Evolutionary conservation across 2,329 filamentous ascomycete species (phyloP).

Genomic region (Cladosporium sp.): DNA sequence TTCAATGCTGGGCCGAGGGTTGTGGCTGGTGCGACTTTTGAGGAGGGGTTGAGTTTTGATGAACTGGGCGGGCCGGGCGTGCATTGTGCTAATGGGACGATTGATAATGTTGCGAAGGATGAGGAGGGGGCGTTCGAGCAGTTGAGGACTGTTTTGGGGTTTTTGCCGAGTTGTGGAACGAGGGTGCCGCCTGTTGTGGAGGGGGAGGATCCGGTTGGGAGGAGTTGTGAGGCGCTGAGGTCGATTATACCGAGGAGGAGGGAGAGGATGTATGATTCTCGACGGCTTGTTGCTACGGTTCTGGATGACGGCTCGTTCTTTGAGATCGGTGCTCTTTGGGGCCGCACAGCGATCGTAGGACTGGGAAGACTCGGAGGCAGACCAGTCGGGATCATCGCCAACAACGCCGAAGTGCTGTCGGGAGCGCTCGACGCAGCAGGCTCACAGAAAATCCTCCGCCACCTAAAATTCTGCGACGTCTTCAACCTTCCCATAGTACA

Average conservation of each 20-base stretch:
- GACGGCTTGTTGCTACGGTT: conserved; percentile 53
- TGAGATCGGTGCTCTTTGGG: conserved; percentile 61
- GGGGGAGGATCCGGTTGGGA: conserved; percentile 46
- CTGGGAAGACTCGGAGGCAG: conserved; percentile 54
- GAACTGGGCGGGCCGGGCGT: conserved; percentile 58
- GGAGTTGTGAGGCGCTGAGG: conserved; percentile 47
- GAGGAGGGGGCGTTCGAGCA: conserved; percentile 61
- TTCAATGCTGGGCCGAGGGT: conserved; percentile 63
- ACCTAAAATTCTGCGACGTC: conserved; percentile 60
- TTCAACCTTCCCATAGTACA: conserved; percentile 62
- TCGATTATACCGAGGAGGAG: conserved; percentile 54
- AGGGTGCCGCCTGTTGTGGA: conserved; percentile 46
- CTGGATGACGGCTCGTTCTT: conserved; percentile 56
- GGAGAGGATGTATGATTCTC: conserved; percentile 57
- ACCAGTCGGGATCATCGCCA: conserved; percentile 55
- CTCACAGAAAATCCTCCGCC: conserved; percentile 55
- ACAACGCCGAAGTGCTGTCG: conserved; percentile 58
- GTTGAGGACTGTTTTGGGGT: conserved; percentile 52
- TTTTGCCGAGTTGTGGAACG: conserved; percentile 54
- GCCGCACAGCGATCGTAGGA: conserved; percentile 56
- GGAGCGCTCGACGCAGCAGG: conserved; percentile 55
- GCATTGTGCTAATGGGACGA: conserved; percentile 62
- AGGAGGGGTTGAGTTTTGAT: conserved; percentile 55
- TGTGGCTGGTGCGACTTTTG: conserved; percentile 58
- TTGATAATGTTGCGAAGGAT: conserved; percentile 58